phyloP scores from a whole-genome alignment of 1,284 basidiomycete genomes.

The Cutaneotrichosporon cyanovorans region DNA sequence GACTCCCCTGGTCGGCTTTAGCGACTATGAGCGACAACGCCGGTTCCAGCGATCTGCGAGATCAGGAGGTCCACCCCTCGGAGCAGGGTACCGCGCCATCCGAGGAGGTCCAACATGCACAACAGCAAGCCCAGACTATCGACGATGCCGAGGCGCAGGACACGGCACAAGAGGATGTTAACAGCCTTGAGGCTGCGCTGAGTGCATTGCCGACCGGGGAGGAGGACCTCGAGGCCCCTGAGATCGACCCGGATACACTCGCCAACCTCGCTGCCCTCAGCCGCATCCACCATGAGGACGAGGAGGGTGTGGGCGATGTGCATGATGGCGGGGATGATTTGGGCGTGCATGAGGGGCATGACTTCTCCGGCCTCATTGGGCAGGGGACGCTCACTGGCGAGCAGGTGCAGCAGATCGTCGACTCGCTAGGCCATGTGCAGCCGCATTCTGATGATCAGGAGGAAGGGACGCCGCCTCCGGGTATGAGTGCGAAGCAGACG shows the following conservation, averaged over 20 bases:
- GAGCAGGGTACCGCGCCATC: not conserved
- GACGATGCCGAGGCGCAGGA: not conserved
- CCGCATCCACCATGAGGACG: conserved; percentile 16
- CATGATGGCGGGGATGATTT: conserved; percentile 14
- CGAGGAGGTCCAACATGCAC: not conserved
- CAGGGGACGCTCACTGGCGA: conserved; percentile 23
- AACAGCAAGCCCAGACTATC: not conserved
- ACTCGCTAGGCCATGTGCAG: conserved; percentile 15
- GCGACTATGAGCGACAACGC: conserved; percentile 30
- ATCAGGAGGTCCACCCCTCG: conserved; percentile 23
- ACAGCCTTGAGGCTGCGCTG: conserved; percentile 12
- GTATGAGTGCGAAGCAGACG: not conserved
- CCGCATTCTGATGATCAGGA: conserved; percentile 7
- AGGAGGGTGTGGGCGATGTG: conserved; percentile 8
- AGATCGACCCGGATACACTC: conserved; percentile 36
- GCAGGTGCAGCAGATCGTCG: conserved; percentile 32
- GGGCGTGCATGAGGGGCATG: conserved; percentile 5
- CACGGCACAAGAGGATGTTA: not conserved
- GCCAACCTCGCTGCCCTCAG: conserved; percentile 41
- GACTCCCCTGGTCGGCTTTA: conserved; percentile 20
- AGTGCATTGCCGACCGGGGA: conserved; percentile 8
- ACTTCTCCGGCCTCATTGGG: conserved; percentile 14
- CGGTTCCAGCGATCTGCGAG: conserved; percentile 21
- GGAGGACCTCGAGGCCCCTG: conserved; percentile 1
- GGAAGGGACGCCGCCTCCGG: not conserved